Base-by-base conservation (phyloP, 306 rosid species). In the Cucurbita ficifolia region DNA sequence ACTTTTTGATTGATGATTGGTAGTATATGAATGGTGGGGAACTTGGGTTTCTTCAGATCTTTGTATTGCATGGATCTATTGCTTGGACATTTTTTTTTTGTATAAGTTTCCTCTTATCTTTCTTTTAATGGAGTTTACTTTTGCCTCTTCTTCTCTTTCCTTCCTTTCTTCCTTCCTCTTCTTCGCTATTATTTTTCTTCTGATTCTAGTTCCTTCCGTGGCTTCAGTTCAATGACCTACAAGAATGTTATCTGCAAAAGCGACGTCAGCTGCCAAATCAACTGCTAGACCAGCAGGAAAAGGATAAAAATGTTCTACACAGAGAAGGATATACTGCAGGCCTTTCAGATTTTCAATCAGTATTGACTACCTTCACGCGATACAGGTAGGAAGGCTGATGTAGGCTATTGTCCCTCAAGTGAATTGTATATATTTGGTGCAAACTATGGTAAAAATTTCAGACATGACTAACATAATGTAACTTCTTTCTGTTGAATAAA, bases 191-290 rank as follows among this genome's bases (percentile, higher is more conserved):
- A 16, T 51, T 51, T 19, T 21, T 14, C 80, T 72, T 65, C 57
- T 71, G 49, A 71, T 65, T 22, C 12, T 71, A 71, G 13, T 82
- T 73, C 46, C 78, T 67, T 79, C 72, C 70, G 59, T 76, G 58
- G 45, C 71, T 86, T 79, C 87, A 94, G 99, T 94, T 94, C 75
- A 85, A 85, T 83, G 99, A 91, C 80, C 75, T 94, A 61, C 99
- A 94, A 84, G 99, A 94, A 72, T 94, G 99, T 68, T 94, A 94
- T 89, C 88, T 94, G 72, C 97, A 87, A 85, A 94, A 91, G 80
- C 86, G 97, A 65, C 86, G 91, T 2, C 91, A 86, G 76, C 75
- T 84, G 72, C 83, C 76, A n/a, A 89, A 87, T 79, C 90, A 85
- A 79, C 83, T 81, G 54, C 83, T 54, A 84, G 77, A 80, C 82